Percentiles rank a stretch among this genome's conserved stretches.
These are phyloP conservation scores for Chytridiales sp. DNA, from an alignment of 371 early-diverging fungal species.

Conservation along the genomic window DNA sequence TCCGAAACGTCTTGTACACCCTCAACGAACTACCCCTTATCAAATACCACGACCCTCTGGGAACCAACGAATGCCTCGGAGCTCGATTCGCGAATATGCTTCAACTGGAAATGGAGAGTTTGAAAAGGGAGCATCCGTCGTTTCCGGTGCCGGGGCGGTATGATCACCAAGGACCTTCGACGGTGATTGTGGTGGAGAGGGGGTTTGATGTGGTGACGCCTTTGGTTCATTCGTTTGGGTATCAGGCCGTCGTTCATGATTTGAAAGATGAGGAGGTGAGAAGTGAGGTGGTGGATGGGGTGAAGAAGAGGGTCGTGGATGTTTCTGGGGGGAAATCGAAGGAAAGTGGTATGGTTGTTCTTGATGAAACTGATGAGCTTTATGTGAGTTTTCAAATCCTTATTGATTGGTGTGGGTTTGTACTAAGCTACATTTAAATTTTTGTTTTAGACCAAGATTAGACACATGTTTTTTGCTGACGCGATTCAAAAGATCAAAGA, in stretches of 20 bases:
- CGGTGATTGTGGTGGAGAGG: conserved; percentile 85
- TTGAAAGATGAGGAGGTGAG: conserved; percentile 75
- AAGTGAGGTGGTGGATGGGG: conserved; percentile 36
- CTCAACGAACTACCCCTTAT: conserved; percentile 84
- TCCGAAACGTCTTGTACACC: conserved; percentile 31
- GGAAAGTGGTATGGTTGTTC: conserved; percentile 47
- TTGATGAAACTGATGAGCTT: conserved; percentile 32
- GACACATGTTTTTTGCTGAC: conserved; percentile 35
- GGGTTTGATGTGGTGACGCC: conserved; percentile 84
- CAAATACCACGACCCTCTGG: conserved; percentile 73
- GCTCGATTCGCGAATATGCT: conserved; percentile 56
- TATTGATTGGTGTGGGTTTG: too few relatives aligned
- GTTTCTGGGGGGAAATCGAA: conserved; percentile 17
- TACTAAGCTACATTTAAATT: neutral
- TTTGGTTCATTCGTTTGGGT: conserved; percentile 90
- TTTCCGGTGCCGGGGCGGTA: conserved; percentile 53
- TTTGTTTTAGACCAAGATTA: conserved; percentile 18
- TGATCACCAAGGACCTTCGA: conserved; percentile 62
- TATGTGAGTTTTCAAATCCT: conserved; percentile 24
- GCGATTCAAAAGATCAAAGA: conserved; percentile 21
- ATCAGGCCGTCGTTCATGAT: conserved; percentile 92
- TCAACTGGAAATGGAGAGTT: conserved; percentile 50
- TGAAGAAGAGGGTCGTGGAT: conserved; percentile 57
- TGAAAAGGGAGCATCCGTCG: conserved; percentile 39
- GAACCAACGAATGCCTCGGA: conserved; percentile 53